phyloP scores from a whole-genome alignment of 2,329 filamentous ascomycete species.

The Fusarium metavorans region DNA sequence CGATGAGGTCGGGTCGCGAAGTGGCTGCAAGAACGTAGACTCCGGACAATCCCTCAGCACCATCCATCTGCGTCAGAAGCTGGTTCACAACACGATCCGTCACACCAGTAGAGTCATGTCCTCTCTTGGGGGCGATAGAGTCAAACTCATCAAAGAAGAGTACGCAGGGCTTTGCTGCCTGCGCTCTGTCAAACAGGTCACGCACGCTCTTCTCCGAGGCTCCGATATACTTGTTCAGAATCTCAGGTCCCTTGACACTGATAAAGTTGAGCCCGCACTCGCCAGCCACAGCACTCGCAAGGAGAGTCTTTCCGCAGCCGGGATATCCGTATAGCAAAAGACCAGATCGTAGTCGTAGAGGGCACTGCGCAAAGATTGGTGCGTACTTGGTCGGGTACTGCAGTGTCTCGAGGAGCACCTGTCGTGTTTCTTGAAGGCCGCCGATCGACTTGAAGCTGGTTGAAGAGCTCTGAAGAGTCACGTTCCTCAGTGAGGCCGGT shows the following conservation, averaged over 20 bases:
- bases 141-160: slow-evolving; percentile 99
- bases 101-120: slow-evolving; percentile 97
- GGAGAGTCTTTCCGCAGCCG: slow-evolving; percentile 94
- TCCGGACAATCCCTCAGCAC: slow-evolving; percentile 91
- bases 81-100: slow-evolving; percentile 99
- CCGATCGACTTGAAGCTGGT: slow-evolving; percentile 95
- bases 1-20: slow-evolving; percentile 91
- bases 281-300: slow-evolving; percentile 96
- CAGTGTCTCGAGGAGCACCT: slow-evolving; percentile 92
- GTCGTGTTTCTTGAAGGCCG: slow-evolving; percentile 85
- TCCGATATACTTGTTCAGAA: slow-evolving; percentile 98
- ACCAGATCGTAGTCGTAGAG: slow-evolving; percentile 92
- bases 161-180: slow-evolving; percentile 91
- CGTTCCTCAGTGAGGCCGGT: slow-evolving; percentile 92
- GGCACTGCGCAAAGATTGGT: slow-evolving; percentile 96
- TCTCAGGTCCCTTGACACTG: slow-evolving; percentile 96
- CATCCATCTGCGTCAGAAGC: slow-evolving; percentile 98
- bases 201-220: slow-evolving; percentile 96
- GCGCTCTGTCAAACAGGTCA: slow-evolving; percentile 92
- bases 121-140: slow-evolving; percentile 95
- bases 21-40: slow-evolving; percentile 98
- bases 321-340: slow-evolving; percentile 94
- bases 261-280: slow-evolving; percentile 99
- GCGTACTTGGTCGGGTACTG: slow-evolving; percentile 98
- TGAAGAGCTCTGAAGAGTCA: slow-evolving; percentile 91